Evolutionary conservation across 2,329 filamentous ascomycete species (phyloP), one percentile per base, ranked within the genome.

Genomic region (Alternaria gansuensis): DNA sequence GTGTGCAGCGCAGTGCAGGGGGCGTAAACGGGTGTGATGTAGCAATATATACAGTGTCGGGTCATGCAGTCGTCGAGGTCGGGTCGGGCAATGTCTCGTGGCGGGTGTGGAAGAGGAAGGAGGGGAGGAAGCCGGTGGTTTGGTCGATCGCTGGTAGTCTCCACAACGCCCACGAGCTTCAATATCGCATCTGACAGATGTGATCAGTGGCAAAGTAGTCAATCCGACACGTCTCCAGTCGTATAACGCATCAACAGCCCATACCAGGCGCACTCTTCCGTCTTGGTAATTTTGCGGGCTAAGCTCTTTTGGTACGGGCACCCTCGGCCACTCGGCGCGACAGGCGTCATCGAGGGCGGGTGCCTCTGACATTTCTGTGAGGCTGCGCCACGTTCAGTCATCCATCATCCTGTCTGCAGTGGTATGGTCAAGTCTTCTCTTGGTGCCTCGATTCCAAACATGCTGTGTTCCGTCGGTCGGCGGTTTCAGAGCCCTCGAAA

Each of bases 391-490:
- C 59, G 36, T 43, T 28, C 36, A 34, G 14, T 14, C 56, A 53
- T 45, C 45, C 34, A 26, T 26, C 59, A n/a, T n/a, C n/a, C n/a
- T n/a, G n/a, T n/a, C n/a, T n/a, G n/a, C n/a, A n/a, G n/a, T n/a
- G n/a, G n/a, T n/a, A n/a, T n/a, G n/a, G n/a, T n/a, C n/a, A n/a
- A n/a, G n/a, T n/a, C n/a, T n/a, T n/a, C n/a, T n/a, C n/a, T n/a
- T n/a, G n/a, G n/a, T n/a, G n/a, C n/a, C 29, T 39, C 44, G 17
- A 17, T 26, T 57, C 26, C 62, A 31, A 66, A 43, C 49, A 78
- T 78, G 75, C 76, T 81, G 75, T 72, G 73, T 64, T 70, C 73
- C 58, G 66, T 72, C 53, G 68, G 66, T 13, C 64, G 72, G 66
- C 75, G 70, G 67, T 66, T 75, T 31, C 67, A 61, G 51, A 62